Evolutionary conservation across 1,139 yeast genomes (phyloP), one percentile per base, ranked within the genome.

Genomic region (Debaryomycetaceae sp.): DNA sequence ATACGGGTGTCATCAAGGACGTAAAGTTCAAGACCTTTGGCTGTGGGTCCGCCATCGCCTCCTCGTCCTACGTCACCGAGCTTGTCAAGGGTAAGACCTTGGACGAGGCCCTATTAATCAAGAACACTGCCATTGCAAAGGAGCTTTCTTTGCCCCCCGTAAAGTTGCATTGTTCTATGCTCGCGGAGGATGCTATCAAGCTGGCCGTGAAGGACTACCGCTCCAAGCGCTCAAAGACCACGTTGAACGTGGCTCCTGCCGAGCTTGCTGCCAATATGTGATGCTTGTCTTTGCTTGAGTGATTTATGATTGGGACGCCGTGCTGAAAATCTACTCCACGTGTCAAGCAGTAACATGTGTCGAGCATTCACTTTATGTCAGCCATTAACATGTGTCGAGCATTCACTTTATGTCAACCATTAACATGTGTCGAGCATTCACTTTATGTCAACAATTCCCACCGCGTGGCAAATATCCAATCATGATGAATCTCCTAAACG

Each of bases 21-120:
- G 98, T 90, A 41, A 90, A 86, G 59, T 90, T 90, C 62, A 90
- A 90, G 72, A 90, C 98, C 6, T 90, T 90, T 62, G 98, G 98
- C 15, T 90, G 98, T 55, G 98, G 98, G 27, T 78, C 93, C 3
- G 98, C 98, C 35, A 90, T 90, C 53, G 98, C 98, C 6, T 81
- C 94, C 4, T 80, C 94, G 8, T 82, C 95, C 1, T 90, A 82
- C 53, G 92, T 92, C 44, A 90, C 98, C 2, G 96, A 87, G 53
- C 69, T 90, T 37, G 95, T 90, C 39, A 81, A 92, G 54, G 98
- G 98, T 26, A 86, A 85, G 76, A 74, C 92, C 29, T 63, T 90
- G 35, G 97, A 90, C 29, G 97, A 90, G 51, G 98, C 98, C 13
- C 77, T 86, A 34, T 71, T 73, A 52, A 82, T 87, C 49, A 85